Evolutionary conservation across 768 basidiomycete species (phyloP).

Genomic region (Lactarius indigo): DNA sequence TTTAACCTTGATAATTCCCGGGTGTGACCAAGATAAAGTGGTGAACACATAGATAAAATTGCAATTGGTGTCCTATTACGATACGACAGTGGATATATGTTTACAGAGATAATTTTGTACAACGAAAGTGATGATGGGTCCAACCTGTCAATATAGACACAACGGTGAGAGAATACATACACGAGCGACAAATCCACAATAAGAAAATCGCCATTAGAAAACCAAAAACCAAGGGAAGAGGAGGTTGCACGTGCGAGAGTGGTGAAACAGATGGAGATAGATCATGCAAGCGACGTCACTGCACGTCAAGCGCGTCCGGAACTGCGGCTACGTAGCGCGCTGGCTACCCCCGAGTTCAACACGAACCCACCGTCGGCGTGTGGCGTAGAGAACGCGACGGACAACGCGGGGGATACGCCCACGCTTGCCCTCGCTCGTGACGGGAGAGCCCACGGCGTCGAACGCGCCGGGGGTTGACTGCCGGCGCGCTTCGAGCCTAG

Average conservation of each 20-base stretch:
- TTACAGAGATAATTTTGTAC: conserved; percentile 6
- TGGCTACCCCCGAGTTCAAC: conserved; percentile 3
- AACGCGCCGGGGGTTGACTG: conserved; percentile 22
- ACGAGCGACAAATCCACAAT: not conserved
- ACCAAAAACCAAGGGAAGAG: conserved; percentile 8
- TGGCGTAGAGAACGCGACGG: conserved; percentile 15
- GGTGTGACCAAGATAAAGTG: conserved; percentile 44
- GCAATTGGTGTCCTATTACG: not conserved
- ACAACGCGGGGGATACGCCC: conserved; percentile 18
- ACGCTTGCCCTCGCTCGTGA: conserved; percentile 21
- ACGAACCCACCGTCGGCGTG: conserved; percentile 20
- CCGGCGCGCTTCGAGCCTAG: conserved; percentile 15
- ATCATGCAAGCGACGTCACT: not conserved
- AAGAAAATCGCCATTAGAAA: conserved; percentile 15
- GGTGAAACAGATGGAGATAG: conserved; percentile 10
- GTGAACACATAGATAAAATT: not conserved
- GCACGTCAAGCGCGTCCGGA: not conserved
- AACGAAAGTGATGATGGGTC: not conserved
- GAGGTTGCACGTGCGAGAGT: not conserved
- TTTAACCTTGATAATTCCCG: conserved; percentile 92
- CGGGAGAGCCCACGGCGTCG: conserved; percentile 17
- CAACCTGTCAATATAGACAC: not conserved
- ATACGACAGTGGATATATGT: conserved; percentile 6
- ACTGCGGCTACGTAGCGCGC: conserved; percentile 13
- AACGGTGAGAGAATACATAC: conserved; percentile 7